Evolutionary conservation across 2,329 filamentous ascomycete species (phyloP), one percentile per base, ranked within the genome.

Genomic region (Cladosporium sp.): DNA sequence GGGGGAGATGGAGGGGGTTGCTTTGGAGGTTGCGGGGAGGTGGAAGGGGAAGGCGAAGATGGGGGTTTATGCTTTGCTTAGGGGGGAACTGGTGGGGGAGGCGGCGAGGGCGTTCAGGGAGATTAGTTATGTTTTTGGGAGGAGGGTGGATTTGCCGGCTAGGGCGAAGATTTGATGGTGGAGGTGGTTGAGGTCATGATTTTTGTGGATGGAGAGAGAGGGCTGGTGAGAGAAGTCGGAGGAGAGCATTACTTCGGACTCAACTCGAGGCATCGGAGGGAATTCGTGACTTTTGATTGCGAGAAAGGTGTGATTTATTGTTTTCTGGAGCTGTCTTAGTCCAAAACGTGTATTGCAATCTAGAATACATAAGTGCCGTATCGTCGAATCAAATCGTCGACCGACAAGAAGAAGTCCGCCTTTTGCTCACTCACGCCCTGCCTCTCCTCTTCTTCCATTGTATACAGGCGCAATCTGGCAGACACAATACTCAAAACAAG

Each of bases 41-140:
- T 69, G 72, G 32, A 66, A 68, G 38, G 64, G 65, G 2, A 73
- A 67, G 56, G 67, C 68, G 19, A 72, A 69, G 57, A 74, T 72
- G 72, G 72, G 70, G 0, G 76, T 80, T 0, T 80, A 78, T 61
- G 71, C 69, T n/a, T 49, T 75, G 50, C 58, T 80, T 57, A 67
- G 77, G 45, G 70, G 71, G 20, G 77, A 80, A 58, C 60, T 80
- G 20, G 78, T 72, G 68, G 77, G 78, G 0, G 77, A 79, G 49
- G 77, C 77, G 8, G 69, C 71, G 22, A 68, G 71, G 56, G 72
- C 71, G 53, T 75, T 80, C 30, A 68, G 74, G 55, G 61, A 68
- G 19, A 78, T 80, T 49, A 76, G 74, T 55, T 79, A 79, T 65
- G 73, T 79, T 12, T 74, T 79, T 67, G 69, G 75, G 29, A 68